Evolutionary conservation across 2,329 filamentous ascomycete species (phyloP), one percentile per base, ranked within the genome.

Genomic region (Colletotrichum shisoi): DNA sequence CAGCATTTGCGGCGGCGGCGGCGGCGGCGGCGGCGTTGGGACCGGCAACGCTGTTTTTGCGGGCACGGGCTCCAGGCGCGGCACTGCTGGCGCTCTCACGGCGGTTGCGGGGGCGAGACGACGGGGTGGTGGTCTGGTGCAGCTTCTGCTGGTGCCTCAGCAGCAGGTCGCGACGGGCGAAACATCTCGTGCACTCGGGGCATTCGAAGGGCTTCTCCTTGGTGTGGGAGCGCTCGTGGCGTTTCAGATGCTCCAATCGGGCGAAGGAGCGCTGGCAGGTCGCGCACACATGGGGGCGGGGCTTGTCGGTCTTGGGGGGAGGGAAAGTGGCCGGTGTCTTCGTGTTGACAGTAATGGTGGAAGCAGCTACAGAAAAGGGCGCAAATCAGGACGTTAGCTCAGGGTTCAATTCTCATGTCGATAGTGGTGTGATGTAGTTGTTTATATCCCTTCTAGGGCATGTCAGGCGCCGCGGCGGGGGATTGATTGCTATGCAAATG

Each of bases 121-220:
- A 93, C 6, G 95, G 91, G 0, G 93, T 93, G 13, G 92, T 92
- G 31, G 93, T 93, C 84, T 96, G 93, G 77, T 99, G 95, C 54
- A 99, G 86, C 84, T 99, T 99, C 83, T 99, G 95, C 84, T 99
- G 95, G 80, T 99, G 95, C 67, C 95, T 89, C 71, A 99, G 83
- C 62, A 99, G 85, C 72, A 99, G 81, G 79, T 99, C 95, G 71
- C 95, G 89, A 69, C 95, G 89, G 68, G 95, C 95, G 79, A 99
- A 99, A 81, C 95, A 98, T 80, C 95, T 84, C 44, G 92, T 87
- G 79, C 95, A 99, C 78, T 98, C 93, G 34, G 93, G 92, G 74
- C 95, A 99, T 79, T 97, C 93, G 74, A 99, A 99, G 1, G 95
- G 95, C 83, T 99, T 99, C 81, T 99, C 94, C 78, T 99, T 97